Evolutionary conservation across 108 stramenopile species (phyloP), one percentile per base, ranked within the genome.

Genomic region (Nitzschia sp.): DNA sequence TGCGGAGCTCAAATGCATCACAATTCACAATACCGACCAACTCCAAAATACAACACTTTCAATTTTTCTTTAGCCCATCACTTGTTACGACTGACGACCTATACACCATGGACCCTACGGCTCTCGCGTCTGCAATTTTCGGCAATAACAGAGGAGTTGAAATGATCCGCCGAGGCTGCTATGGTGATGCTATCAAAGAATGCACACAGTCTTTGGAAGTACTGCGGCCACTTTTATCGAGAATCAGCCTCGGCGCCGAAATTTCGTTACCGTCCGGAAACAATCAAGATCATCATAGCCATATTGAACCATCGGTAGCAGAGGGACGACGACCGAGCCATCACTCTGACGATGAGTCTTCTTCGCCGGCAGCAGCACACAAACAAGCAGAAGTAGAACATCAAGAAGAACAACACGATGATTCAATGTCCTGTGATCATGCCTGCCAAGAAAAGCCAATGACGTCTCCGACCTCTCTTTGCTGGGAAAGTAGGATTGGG

Each of bases 151-250:
- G 27, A 66, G 53, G 50, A 0, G 47, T 47, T 6, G 26, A 54
- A 35, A 27, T 53, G 11, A 23, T 66, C 2, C n/a, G 36, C 16
- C 28, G 53, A 54, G 25, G 50, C 29, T 21, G 22, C 21, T 66
- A 54, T 33, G 36, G 53, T 66, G 66, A 16, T 35, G 66, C 66
- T 22, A 52, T 66, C 19, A 36, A 66, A 34, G 38, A 47, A 23
- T 66, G 50, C 48, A 53, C 66, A 36, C 11, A 17, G n/a, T 47
- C 53, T 19, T 53, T 66, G 9, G 23, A 66, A 13, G 26, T 66
- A n/a, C 25, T 66, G 0, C 50, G 31, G 26, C 66, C 66, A 35
- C 26, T 66, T 0, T 29, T 47, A 38, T 30, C 29, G 13, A 35
- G 38, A n/a, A 34, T 66, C 11, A 52, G 38, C 8, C 25, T 15